Evolutionary conservation across 225 moss, liverwort and hornwort genomes (phyloP), one percentile per base, ranked within the genome.

Genomic region (Pseudoscleropodium purum): DNA sequence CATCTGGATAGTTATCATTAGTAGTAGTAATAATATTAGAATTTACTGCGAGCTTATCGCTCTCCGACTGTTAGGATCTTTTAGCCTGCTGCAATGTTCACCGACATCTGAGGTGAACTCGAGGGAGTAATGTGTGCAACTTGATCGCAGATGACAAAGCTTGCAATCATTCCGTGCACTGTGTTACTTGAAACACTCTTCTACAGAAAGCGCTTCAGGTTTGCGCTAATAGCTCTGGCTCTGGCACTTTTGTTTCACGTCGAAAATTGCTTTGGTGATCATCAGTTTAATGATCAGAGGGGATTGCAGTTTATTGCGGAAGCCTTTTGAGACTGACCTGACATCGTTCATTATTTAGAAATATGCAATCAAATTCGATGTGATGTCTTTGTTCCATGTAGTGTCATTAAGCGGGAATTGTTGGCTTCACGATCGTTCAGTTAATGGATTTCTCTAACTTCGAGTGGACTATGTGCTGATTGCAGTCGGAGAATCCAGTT

Each of bases 121-220:
- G 63, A 88, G 78, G 75, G 82, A 91, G 83, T 93, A 91, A 90
- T 79, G 52, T 87, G 90, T 87, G 82, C 83, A 64, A 84, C 84
- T 73, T 59, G 76, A 78, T 91, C 92, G 94, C 94, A 98, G 99
- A 95, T 95, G 95, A 95, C 95, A 85, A 95, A 95, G 89, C 94
- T 95, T 86, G 95, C 99, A 69, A 99, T 99, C 45, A 99, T 99
- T 83, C 99, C 99, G 30, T 99, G 99, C 94, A 99, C 99, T 51
- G 99, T 99, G 45, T 89, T 99, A 89, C 92, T 99, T 84, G 99
- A 99, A 91, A 99, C 99, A 19, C 76, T 96, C 61, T 95, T 99
- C 87, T 96, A 93, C 90, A 91, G 94, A 86, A 97, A 97, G 81
- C 93, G 89, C 83, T 99, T 99, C 93, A 98, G 98, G 98, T 98